Evolutionary conservation across 441 rosid genomes (phyloP).

Genomic region (Gossypium aridum): DNA sequence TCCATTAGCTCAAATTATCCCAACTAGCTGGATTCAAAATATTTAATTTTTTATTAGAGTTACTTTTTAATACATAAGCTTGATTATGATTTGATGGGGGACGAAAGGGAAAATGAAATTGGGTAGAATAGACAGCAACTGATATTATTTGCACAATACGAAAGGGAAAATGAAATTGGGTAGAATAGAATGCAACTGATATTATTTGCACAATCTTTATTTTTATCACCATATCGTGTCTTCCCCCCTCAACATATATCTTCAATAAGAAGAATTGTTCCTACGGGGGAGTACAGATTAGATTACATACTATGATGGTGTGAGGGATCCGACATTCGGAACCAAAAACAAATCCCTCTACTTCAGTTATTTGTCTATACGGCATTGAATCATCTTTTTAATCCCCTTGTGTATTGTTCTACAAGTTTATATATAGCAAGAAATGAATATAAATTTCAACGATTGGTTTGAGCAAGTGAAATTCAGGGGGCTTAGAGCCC

Average conservation of each 20-base stretch:
- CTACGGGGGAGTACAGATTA: not conserved
- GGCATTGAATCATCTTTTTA: not conserved
- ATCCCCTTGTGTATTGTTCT: not conserved
- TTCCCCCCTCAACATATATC: not conserved
- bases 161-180: not conserved
- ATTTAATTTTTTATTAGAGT: not conserved
- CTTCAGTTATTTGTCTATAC: not conserved
- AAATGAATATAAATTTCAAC: slow-evolving; percentile 1
- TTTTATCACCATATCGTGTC: not conserved
- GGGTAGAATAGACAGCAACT: too few relatives aligned
- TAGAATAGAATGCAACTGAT: not conserved
- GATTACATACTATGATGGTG: not conserved
- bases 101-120: not conserved
- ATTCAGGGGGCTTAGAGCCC: slow-evolving; percentile 52
- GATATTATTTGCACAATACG: too few relatives aligned
- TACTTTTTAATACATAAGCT: not conserved
- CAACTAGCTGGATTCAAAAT: not conserved
- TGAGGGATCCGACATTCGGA: not conserved
- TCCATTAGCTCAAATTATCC: not conserved
- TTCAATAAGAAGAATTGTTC: not conserved
- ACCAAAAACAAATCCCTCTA: slow-evolving; percentile 4
- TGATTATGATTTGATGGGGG: not conserved
- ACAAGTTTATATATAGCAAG: not conserved
- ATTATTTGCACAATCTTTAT: slow-evolving; percentile 1
- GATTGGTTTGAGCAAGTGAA: slow-evolving; percentile 18